phyloP scores from a whole-genome alignment of 345 rosid genomes.

The Mangifera indica region DNA sequence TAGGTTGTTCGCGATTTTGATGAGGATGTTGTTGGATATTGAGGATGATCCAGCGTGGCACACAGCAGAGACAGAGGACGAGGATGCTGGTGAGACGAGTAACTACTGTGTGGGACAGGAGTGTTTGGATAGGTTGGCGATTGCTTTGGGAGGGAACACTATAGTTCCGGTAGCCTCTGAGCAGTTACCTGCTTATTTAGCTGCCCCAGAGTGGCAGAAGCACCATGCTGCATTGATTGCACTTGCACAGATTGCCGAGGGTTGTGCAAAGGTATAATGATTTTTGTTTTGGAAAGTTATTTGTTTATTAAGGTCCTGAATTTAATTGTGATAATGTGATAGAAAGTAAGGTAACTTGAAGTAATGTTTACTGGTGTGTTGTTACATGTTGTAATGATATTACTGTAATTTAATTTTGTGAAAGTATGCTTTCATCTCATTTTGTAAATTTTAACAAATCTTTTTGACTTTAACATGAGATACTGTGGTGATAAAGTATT shows the following conservation, averaged over 20 bases:
- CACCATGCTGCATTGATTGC: slow-evolving; percentile 97
- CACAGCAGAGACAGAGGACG: slow-evolving; percentile 83
- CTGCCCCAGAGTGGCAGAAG: slow-evolving; percentile 98
- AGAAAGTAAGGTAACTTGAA: too few species aligned
- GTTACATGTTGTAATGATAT: too few species aligned
- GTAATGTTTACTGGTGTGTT: too few species aligned
- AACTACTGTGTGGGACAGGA: slow-evolving; percentile 95
- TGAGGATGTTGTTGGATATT: slow-evolving; percentile 87
- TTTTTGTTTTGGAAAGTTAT: neutral
- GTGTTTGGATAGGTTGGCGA: slow-evolving; percentile 93
- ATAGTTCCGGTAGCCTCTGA: slow-evolving; percentile 96
- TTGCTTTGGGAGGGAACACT: slow-evolving; percentile 93
- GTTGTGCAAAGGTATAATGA: slow-evolving; percentile 79
- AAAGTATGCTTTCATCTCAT: too few species aligned
- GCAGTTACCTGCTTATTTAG: slow-evolving; percentile 80
- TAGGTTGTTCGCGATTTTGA: slow-evolving; percentile 78
- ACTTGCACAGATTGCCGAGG: slow-evolving; percentile 98
- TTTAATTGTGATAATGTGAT: too few species aligned
- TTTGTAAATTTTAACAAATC: too few species aligned
- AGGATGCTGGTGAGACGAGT: slow-evolving; percentile 94
- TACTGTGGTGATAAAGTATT: too few species aligned
- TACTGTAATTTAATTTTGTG: too few species aligned
- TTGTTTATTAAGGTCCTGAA: too few species aligned
- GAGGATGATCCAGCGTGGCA: slow-evolving; percentile 97
- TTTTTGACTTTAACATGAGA: too few species aligned